Percentiles rank a stretch among this genome's conserved stretches.
phyloP scores from a whole-genome alignment of 2,329 filamentous ascomycete genomes.

The Metarhizium anisopliae region DNA sequence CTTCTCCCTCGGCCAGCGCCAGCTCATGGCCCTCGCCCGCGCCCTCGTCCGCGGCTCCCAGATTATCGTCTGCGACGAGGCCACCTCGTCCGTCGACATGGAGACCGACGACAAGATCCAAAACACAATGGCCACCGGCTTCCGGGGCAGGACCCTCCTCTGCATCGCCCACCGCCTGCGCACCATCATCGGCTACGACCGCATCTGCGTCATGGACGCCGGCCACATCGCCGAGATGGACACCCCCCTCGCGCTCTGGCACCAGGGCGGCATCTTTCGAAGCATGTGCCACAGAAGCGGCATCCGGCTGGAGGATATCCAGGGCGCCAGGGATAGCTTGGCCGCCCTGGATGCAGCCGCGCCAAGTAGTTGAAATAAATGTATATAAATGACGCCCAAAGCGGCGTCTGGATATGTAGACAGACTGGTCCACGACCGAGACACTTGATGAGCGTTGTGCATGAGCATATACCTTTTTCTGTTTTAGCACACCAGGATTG shows the following conservation, averaged over 20 bases:
- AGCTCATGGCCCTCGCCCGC: slow-evolving; percentile 88
- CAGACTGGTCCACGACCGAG: no score
- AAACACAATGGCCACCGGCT: slow-evolving; percentile 73
- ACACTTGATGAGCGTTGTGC: no score
- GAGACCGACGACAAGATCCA: slow-evolving; percentile 97
- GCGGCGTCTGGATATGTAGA: no score
- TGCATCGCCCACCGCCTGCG: slow-evolving; percentile 89
- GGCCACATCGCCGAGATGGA: slow-evolving; percentile 84
- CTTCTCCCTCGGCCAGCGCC: slow-evolving; percentile 89
- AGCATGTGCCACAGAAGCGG: slow-evolving; percentile 85
- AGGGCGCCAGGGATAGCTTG: slow-evolving; percentile 29
- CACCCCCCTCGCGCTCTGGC: slow-evolving; percentile 64
- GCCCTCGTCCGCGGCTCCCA: slow-evolving; percentile 79
- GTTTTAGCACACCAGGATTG: no score
- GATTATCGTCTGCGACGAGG: slow-evolving; percentile 96
- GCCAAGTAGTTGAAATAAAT: not conserved
- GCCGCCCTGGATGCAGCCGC: slow-evolving; percentile 7
- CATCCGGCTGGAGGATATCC: slow-evolving; percentile 53
- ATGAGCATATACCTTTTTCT: not conserved
- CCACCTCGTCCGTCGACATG: slow-evolving; percentile 87
- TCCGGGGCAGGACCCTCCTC: slow-evolving; percentile 77
- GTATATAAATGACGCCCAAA: not conserved
- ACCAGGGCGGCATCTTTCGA: slow-evolving; percentile 68
- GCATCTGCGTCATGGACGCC: slow-evolving; percentile 93
- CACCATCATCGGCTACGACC: slow-evolving; percentile 89